These are phyloP conservation scores for Ehretia macrophylla DNA, from an alignment of 257 asterid species.

Conservation along the genomic window DNA sequence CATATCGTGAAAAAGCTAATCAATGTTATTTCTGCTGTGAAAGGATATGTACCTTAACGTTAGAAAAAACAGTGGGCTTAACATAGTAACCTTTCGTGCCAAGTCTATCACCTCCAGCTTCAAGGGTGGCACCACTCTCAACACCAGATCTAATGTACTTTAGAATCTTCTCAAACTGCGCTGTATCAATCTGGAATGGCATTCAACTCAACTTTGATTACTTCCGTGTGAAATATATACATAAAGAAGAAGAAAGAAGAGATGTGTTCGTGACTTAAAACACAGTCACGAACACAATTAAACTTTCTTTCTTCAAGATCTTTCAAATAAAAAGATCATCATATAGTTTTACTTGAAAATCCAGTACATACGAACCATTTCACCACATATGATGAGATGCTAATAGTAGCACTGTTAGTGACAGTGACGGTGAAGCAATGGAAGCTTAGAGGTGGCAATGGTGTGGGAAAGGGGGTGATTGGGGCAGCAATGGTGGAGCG, in stretches of 20 bases:
- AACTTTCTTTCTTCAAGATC: too few relatives aligned
- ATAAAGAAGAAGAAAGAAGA: not conserved
- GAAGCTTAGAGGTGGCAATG: too few relatives aligned
- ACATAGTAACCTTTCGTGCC: constrained; percentile 72
- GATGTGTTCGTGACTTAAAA: too few relatives aligned
- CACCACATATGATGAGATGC: too few relatives aligned
- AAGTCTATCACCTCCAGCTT: constrained; percentile 67
- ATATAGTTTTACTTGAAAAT: too few relatives aligned
- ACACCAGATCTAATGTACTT: constrained; percentile 55
- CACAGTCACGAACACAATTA: too few relatives aligned
- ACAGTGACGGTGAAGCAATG: too few relatives aligned
- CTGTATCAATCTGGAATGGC: constrained; percentile 53
- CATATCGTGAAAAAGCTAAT: not conserved
- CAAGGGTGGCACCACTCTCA: constrained; percentile 84
- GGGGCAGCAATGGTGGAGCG: too few relatives aligned
- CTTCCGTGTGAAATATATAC: constrained; percentile 3
- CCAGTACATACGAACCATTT: too few relatives aligned
- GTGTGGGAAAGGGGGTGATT: too few relatives aligned
- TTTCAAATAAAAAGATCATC: too few relatives aligned
- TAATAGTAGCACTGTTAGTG: too few relatives aligned
- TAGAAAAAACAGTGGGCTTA: constrained; percentile 90
- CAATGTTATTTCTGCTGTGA: not conserved
- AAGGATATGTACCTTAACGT: constrained; percentile 55
- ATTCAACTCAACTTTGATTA: constrained; percentile 8
- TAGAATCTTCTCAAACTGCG: constrained; percentile 72